Percentiles rank a stretch among this genome's conserved stretches.
phyloP scores from a whole-genome alignment of 164 flowering plant species.

The Buxus sempervirens region DNA sequence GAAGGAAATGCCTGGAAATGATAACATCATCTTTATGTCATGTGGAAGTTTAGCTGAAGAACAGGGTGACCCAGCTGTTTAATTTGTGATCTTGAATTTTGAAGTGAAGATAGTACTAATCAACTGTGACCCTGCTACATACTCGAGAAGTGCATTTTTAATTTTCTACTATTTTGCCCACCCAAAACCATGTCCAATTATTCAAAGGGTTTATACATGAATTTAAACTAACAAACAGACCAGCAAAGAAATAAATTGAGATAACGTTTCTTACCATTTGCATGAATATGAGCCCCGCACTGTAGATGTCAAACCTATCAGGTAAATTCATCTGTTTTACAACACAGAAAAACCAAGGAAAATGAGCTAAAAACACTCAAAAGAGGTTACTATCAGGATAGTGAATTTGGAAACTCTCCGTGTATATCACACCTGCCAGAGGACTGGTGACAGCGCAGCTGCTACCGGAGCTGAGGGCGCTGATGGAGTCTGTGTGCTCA shows the following conservation, averaged over 20 bases:
- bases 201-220: neutral
- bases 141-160: too few species aligned
- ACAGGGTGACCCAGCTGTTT: neutral
- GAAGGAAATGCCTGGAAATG: conserved; percentile 71
- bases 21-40: neutral
- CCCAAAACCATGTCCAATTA: neutral
- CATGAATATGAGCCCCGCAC: conserved; percentile 83
- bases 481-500: conserved; percentile 99
- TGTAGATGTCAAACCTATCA: conserved; percentile 94
- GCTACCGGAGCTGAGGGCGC: conserved; percentile 98
- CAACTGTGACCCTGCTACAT: too few species aligned
- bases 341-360: conserved; percentile 6
- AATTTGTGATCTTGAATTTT: neutral
- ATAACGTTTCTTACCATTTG: conserved; percentile 63
- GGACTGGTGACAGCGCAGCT: conserved; percentile 90
- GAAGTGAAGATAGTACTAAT: neutral
- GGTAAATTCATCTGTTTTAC: conserved; percentile 85
- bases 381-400: conserved; percentile 1
- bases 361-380: neutral
- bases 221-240: too few species aligned
- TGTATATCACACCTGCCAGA: conserved; percentile 73
- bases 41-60: neutral
- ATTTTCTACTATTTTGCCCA: too few species aligned
- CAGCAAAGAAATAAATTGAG: neutral
- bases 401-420: conserved; percentile 1